Evolutionary conservation across 768 basidiomycete genomes (phyloP).

Genomic region (Crepidotus variabilis): DNA sequence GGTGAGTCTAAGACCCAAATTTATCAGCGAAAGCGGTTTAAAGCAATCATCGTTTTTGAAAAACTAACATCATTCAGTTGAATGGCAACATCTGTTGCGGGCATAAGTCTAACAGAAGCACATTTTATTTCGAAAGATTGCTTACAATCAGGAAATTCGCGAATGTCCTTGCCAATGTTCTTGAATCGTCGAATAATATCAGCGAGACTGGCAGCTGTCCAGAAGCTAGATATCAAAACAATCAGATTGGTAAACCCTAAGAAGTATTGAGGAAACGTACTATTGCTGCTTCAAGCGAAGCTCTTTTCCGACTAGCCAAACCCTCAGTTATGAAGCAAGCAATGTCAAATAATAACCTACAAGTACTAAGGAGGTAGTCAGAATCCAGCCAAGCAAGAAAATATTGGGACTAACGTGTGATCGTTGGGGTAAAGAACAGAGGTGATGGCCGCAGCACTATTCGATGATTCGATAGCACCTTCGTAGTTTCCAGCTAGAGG

Average conservation of each 20-base stretch:
- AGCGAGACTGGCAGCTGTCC: conserved; percentile 83
- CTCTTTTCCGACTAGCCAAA: conserved; percentile 74
- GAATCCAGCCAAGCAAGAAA: neutral
- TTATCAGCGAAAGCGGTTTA: neutral
- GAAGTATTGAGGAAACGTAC: conserved; percentile 29
- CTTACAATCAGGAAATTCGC: conserved; percentile 80
- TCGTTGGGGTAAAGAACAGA: conserved; percentile 96
- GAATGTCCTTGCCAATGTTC: conserved; percentile 77
- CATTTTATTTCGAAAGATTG: conserved; percentile 2
- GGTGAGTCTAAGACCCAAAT: conserved; percentile 65
- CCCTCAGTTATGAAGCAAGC: neutral
- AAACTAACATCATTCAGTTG: conserved; percentile 88
- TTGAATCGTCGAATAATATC: conserved; percentile 94
- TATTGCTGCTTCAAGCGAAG: conserved; percentile 95
- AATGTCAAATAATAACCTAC: conserved; percentile 26
- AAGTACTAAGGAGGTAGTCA: conserved; percentile 29
- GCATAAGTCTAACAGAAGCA: conserved; percentile 2
- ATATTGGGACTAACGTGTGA: conserved; percentile 51
- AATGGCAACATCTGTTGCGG: conserved; percentile 69
- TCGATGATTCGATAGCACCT: conserved; percentile 80
- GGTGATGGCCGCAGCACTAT: conserved; percentile 91
- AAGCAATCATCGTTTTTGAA: neutral
- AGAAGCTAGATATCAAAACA: conserved; percentile 44
- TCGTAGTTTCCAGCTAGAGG: conserved; percentile 86
- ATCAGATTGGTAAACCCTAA: neutral